Evolutionary conservation across 2,329 filamentous ascomycete species (phyloP).

Genomic region (Talaromyces sp.): DNA sequence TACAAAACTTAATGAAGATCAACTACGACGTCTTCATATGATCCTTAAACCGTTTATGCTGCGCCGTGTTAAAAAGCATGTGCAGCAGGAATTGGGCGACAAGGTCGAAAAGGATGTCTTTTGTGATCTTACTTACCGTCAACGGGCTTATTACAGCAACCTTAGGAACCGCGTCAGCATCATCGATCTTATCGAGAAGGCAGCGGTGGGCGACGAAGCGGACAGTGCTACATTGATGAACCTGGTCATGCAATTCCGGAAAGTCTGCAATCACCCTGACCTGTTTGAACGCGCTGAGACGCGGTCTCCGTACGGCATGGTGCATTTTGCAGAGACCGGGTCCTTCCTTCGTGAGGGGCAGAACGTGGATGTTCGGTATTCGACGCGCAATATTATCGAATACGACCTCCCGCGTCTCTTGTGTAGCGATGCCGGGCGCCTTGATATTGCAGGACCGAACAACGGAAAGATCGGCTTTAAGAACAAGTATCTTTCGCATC

Average conservation of each 20-base stretch:
- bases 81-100: constrained; percentile 97
- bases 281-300: constrained; percentile 93
- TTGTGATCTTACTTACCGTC: constrained; percentile 93
- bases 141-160: constrained; percentile 87
- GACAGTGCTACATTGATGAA: constrained; percentile 98
- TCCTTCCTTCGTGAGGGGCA: constrained; percentile 88
- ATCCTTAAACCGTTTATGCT: constrained; percentile 99
- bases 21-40: constrained; percentile 95
- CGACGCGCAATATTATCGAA: constrained; percentile 77
- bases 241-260: constrained; percentile 98
- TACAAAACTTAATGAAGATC: constrained; percentile 98
- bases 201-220: constrained; percentile 85
- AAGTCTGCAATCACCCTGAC: constrained; percentile 98
- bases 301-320: constrained; percentile 74
- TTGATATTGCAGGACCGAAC: constrained; percentile 66
- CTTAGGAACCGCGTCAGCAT: constrained; percentile 96
- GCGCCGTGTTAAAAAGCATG: constrained; percentile 98
- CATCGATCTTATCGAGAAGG: constrained; percentile 97
- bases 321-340: constrained; percentile 89
- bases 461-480: constrained; percentile 76
- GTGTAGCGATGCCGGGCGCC: constrained; percentile 72
- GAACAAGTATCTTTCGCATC: constrained; percentile 67
- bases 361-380: constrained; percentile 77
- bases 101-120: constrained; percentile 97
- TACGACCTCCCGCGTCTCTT: constrained; percentile 76